Percentiles rank a stretch among this genome's conserved stretches.
phyloP scores from a whole-genome alignment of 2,329 filamentous ascomycete species.

The Cercospora sp. region DNA sequence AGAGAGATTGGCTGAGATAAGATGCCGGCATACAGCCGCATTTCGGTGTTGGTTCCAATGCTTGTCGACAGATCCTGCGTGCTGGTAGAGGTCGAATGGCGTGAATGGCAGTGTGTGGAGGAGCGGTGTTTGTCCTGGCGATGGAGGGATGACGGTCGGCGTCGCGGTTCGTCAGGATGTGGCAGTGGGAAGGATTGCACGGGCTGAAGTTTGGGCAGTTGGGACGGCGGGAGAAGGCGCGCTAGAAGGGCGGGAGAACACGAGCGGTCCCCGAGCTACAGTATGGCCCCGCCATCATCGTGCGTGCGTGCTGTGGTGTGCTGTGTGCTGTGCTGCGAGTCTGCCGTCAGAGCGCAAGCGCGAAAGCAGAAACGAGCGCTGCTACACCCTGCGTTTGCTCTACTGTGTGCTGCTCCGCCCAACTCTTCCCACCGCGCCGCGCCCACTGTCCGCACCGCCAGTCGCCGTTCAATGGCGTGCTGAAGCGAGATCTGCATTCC shows the following conservation, averaged over 20 bases:
- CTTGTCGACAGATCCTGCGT: not conserved
- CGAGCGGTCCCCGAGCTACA: not conserved
- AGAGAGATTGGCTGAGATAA: slow-evolving; percentile 7
- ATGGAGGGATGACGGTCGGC: not conserved
- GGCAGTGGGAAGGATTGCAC: not conserved
- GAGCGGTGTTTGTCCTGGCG: not conserved
- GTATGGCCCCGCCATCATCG: slow-evolving; percentile 4
- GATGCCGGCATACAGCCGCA: slow-evolving; percentile 6
- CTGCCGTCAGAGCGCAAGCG: not conserved
- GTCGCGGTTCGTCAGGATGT: not conserved
- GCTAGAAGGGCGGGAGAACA: slow-evolving; percentile 8
- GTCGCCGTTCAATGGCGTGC: not conserved
- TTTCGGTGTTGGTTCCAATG: slow-evolving; percentile 6
- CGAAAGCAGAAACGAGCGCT: not conserved
- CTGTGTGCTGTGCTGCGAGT: not conserved
- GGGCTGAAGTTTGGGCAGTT: not conserved
- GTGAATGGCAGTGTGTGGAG: not conserved
- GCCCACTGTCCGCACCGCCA: not conserved
- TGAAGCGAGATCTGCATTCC: slow-evolving; percentile 3
- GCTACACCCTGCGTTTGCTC: not conserved
- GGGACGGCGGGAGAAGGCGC: not conserved
- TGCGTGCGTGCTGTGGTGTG: not conserved
- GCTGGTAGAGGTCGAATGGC: not conserved
- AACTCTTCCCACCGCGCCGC: not conserved
- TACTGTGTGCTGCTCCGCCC: not conserved